Evolutionary conservation across 352 stramenopile species (phyloP), one percentile per base, ranked within the genome.

Genomic region (Phytophthora palmivora): DNA sequence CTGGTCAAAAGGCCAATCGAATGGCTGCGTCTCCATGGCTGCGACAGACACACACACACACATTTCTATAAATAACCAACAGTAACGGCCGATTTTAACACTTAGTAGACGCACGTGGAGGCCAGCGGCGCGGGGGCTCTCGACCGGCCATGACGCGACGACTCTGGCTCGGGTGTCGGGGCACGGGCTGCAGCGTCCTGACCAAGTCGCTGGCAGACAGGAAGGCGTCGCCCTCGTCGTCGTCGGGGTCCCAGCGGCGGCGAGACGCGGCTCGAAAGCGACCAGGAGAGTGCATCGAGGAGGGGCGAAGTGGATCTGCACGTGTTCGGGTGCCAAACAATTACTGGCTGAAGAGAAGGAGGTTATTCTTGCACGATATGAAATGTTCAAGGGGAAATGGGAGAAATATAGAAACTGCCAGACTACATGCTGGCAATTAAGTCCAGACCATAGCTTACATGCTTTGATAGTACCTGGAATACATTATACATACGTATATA

Each of bases 191-290:
- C 46, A 77, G 56, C 34, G 58, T 67, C 46, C 67, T 74, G 33
- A 72, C 63, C 33, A 74, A 44, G 21, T 79, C 58, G 39, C 47
- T 74, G 2, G 67, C 68, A 3, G 71, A 74, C 46, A 76, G 50
- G 51, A 74, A 68, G n/a, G 45, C 50, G 44, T 67, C 58, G 32
- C 49, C 38, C 10, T 48, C 55, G 47, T 69, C 55, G 16, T 58
- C 33, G 19, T 21, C 50, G 22, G 36, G n/a, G 47, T 66, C 48
- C 67, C 67, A 72, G 42, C 45, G 39, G 36, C 50, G 36, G 42
- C 59, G 47, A 22, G 54, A 46, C 60, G 41, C 18, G 51, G 42
- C 58, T 45, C 59, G 59, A 41, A 63, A 59, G 50, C 44, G 57
- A 21, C 42, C 41, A 24, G 62, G 30, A 36, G 62, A 66, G 36